Base-by-base conservation (phyloP, 768 basidiomycete species). In the Sporobolomyces pararoseus region DNA sequence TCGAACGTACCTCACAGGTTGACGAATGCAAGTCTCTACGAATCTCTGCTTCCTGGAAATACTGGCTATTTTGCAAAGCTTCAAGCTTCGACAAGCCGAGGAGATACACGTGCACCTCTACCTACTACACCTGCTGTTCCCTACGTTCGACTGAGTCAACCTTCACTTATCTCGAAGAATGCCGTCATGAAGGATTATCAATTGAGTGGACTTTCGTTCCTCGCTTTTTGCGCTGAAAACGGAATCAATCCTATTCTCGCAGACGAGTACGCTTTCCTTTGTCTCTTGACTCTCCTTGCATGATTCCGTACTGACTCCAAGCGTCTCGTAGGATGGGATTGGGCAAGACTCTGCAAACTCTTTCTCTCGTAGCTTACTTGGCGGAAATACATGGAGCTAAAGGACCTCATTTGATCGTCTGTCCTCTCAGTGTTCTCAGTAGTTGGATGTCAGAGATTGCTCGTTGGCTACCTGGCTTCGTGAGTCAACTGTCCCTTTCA, bases 161-260 rank as follows among this genome's bases (percentile, higher is more conserved):
- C 86, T 0, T 66, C 74, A 9, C 78, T 84, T 46, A 81, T 89
- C 34, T 79, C 79, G 23, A 25, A 52, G 13, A 17, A 32, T 1
- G 88, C 87, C 21, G 78, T 81, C 31, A 84, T 89, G 83, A 89
- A 89, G 77, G 86, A 86, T 62, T 89, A 89, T 78, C 88, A 89
- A 82, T 80, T 88, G 47, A 82, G 83, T 64, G 88, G 88, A 2
- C 79, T 89, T 47, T 84, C 86, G 14, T 89, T 84, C 77, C 82
- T 89, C 50, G 84, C 84, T 21, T 82, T 83, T 74, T 85, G 88
- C 84, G 86, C 86, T 76, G 83, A 85, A 32, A 89, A 89, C 75
- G 86, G 87, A 21, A 84, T 88, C 82, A 88, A 86, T 71, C 85
- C 86, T 76, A 86, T 89, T 65, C 81, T 89, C 2, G 88, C 87